phyloP scores from a whole-genome alignment of 805 yeast species.

The Hagleromyces aurorensis region DNA sequence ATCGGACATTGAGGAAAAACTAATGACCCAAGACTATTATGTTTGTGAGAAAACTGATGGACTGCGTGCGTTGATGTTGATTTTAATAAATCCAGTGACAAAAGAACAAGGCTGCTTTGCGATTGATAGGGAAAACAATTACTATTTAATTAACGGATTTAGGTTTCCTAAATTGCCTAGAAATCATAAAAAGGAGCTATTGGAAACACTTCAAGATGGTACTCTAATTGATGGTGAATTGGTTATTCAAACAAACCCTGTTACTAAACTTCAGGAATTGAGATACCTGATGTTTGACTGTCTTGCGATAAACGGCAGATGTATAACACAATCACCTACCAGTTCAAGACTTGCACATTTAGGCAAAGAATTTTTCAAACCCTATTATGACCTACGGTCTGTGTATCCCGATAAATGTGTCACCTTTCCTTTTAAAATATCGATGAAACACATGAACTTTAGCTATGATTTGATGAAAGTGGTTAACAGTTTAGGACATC shows the following conservation, averaged over 20 bases:
- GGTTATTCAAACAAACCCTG: slow-evolving; percentile 57
- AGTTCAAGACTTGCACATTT: slow-evolving; percentile 84
- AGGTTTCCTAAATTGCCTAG: slow-evolving; percentile 62
- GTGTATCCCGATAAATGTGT: slow-evolving; percentile 66
- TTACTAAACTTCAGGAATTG: slow-evolving; percentile 51
- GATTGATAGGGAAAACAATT: slow-evolving; percentile 84
- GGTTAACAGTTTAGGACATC: slow-evolving; percentile 56
- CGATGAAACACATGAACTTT: slow-evolving; percentile 81
- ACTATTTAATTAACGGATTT: slow-evolving; percentile 69
- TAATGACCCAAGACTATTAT: slow-evolving; percentile 67
- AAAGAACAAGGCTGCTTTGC: slow-evolving; percentile 84
- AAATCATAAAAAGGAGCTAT: slow-evolving; percentile 26
- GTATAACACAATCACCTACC: slow-evolving; percentile 60
- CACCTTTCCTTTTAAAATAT: slow-evolving; percentile 76
- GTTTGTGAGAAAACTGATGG: slow-evolving; percentile 98
- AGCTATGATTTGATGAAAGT: slow-evolving; percentile 73
- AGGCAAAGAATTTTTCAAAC: slow-evolving; percentile 70
- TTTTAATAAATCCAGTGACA: slow-evolving; percentile 53
- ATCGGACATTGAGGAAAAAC: slow-evolving; percentile 54
- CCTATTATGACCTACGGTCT: slow-evolving; percentile 64
- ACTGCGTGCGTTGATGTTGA: slow-evolving; percentile 68
- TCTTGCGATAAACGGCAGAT: slow-evolving; percentile 69
- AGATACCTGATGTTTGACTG: slow-evolving; percentile 89
- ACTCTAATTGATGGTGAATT: slow-evolving; percentile 92
- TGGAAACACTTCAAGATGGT: slow-evolving; percentile 65